A percentile compares a stretch with the other conserved stretches of the same genome.
phyloP scores from a whole-genome alignment of 192 early-diverging fungal genomes.

The Diversispora epigaea region DNA sequence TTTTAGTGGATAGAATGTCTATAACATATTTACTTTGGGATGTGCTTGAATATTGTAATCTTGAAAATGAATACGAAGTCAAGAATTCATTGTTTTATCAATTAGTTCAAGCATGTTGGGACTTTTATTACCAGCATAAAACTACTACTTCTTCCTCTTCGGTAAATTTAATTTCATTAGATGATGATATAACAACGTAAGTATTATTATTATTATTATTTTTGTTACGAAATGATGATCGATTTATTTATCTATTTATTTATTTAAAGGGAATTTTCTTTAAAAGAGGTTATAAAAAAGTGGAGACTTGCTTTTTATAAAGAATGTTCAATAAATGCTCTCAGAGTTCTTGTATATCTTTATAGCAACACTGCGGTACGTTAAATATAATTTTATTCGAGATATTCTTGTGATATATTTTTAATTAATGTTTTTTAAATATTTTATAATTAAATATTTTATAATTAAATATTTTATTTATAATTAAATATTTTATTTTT shows the following conservation, averaged over 20 bases:
- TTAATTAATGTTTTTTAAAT: not conserved
- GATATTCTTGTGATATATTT: not conserved
- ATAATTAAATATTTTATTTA: too few species aligned
- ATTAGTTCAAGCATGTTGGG: not conserved
- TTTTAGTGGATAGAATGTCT: not conserved
- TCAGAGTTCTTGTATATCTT: not conserved
- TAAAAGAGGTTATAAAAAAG: not conserved
- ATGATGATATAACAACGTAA: not conserved
- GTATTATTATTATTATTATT: not conserved
- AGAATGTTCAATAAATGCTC: not conserved
- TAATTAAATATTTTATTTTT: too few species aligned
- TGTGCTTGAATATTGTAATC: constrained; percentile 8
- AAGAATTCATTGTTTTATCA: not conserved
- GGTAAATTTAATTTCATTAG: too few species aligned
- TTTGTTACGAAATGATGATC: too few species aligned
- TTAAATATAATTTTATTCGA: not conserved
- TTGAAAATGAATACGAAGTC: constrained; percentile 15
- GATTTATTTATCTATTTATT: not conserved
- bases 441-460: too few species aligned
- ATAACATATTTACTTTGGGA: constrained; percentile 16
- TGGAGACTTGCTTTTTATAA: not conserved
- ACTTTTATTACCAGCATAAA: not conserved
- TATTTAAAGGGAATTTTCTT: not conserved
- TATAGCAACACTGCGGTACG: constrained; percentile 9
- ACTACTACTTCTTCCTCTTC: not conserved